Evolutionary conservation across 805 yeast species (phyloP).

Genomic region (Kazachstania viticola): DNA sequence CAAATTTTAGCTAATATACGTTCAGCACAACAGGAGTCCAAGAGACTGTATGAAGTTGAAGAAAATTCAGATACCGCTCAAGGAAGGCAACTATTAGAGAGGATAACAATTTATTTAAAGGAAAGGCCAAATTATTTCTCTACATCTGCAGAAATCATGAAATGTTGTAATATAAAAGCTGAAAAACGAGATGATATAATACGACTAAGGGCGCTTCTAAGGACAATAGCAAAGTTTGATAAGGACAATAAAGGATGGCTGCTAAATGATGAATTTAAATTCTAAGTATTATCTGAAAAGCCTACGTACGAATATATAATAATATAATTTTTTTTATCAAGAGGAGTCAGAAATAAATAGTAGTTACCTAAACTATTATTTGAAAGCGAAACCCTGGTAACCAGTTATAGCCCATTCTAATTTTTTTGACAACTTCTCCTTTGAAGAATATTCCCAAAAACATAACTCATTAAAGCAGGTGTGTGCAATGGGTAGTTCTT

Average conservation of each 20-base stretch:
- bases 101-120: conserved; percentile 31
- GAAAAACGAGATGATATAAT: conserved; percentile 44
- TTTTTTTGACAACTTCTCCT: conserved; percentile 45
- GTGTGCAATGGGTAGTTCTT: conserved; percentile 72
- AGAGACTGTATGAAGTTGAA: conserved; percentile 8
- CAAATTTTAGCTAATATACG: conserved; percentile 17
- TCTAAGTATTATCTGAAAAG: neutral
- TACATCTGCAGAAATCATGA: conserved; percentile 38
- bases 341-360: too few relatives aligned
- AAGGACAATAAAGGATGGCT: conserved; percentile 49
- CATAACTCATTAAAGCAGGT: conserved; percentile 91
- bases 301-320: neutral
- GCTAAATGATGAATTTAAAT: conserved; percentile 41
- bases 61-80: conserved; percentile 1
- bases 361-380: neutral
- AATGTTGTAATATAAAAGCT: conserved; percentile 29
- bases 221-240: conserved; percentile 60
- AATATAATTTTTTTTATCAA: neutral
- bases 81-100: conserved; percentile 2
- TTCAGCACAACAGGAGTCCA: conserved; percentile 9
- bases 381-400: conserved; percentile 77
- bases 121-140: conserved; percentile 31
- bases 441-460: conserved; percentile 49
- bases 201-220: conserved; percentile 54
- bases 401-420: conserved; percentile 60